Evolutionary conservation across 2,329 filamentous ascomycete genomes (phyloP), one percentile per base, ranked within the genome.

Genomic region (Diaporthe ampelina): DNA sequence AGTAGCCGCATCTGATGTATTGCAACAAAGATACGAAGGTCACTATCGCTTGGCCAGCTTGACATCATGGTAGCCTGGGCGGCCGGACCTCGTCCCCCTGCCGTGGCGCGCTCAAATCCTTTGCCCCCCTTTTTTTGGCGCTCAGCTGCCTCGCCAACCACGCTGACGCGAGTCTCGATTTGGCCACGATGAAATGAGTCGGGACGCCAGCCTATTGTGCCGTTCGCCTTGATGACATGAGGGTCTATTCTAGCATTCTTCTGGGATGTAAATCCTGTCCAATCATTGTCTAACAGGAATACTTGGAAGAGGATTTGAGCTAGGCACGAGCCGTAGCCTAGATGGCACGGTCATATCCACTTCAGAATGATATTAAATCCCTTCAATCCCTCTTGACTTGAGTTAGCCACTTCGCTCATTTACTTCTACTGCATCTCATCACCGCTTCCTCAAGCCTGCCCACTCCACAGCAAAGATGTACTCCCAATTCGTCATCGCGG

Each of bases 401-500:
- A 29, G 5, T 13, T 10, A 19, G 37, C 4, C 11, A 4, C 15
- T 19, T 48, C 29, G 9, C 43, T 32, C 32, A n/a, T 9, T 10
- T 26, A 15, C 17, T 19, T n/a, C 15, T 40, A 35, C 35, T 19
- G 52, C 32, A 43, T n/a, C 24, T 29, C 32, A 21, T 10, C 32
- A 5, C 32, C 52, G 21, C 35, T 58, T 13, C 13, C 37, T 29
- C 4, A 63, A 63, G 29, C 11, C 40, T 58, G 13, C 29, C 54
- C 21, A 70, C 24, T 56, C 29, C 21, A n/a, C 40, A 72, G 13
- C 40, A 76, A 79, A 75, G 1, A 81, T 81, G 80, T 67, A 77
- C 68, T 54, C 76, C 78, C 78, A 58, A 76, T 75, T 77, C 73
- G 37, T 81, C 69, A 48, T 81, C 70, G 65, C 77, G 58, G 76